Evolutionary conservation across 352 stramenopile species (phyloP), one percentile per base, ranked within the genome.

Genomic region (Phytopythium helicoides): DNA sequence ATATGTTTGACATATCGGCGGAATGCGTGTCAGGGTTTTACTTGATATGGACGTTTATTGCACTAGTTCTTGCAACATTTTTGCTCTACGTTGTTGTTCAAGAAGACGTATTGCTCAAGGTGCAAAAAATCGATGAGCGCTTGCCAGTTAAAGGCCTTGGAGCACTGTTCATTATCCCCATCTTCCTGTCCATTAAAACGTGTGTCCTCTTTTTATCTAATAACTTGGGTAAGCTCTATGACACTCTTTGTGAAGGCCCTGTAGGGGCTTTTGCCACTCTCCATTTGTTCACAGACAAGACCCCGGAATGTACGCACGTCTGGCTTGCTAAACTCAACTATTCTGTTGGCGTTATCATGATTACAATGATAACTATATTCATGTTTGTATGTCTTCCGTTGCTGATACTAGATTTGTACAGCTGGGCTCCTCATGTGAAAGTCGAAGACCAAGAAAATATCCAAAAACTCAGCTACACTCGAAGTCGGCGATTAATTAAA

Each of bases 181-280:
- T 79, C 35, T 77, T 77, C n/a, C 50, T 85, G n/a, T 38, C 56
- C 22, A 85, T 81, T 62, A 85, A 85, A 42, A 74, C 71, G 33
- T 76, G 68, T 34, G 71, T 80, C 28, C 54, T 84, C 3, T 85
- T 81, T 53, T 71, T 85, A 28, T 69, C 70, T 4, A 44, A 58
- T 3, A 62, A 71, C 21, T 79, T 64, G 70, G 38, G 16, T 0
- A n/a, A 53, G 2, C 68, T 80, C 44, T 81, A 70, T 35, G 28
- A 60, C 33, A 39, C 38, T 8, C 28, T 69, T 1, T 46, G 52
- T 25, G 47, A 71, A 19, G 44, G 63, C 39, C 44, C 55, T 1
- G 37, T 23, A 2, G 34, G 18, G 11, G 56, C 55, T 6, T 25
- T 71, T 2, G 16, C 23, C 0, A 37, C 21, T 9, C 59, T 77